Percentiles rank a stretch among this genome's conserved stretches.
phyloP scores from a whole-genome alignment of 306 rosid species.

The Canavalia ensiformis region DNA sequence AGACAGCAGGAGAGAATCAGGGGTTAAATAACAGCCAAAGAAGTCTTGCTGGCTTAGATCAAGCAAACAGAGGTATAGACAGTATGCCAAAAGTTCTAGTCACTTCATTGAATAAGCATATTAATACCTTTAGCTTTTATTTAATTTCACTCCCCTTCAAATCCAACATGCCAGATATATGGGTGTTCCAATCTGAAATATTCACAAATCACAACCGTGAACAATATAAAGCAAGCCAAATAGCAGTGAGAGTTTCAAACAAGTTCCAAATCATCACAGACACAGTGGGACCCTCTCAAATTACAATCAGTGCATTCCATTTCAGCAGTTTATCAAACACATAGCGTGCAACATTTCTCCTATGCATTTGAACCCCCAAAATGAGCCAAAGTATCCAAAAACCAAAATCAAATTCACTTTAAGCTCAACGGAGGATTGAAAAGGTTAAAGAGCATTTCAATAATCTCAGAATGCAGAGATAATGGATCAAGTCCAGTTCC shows the following conservation, averaged over 20 bases:
- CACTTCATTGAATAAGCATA: constrained; percentile 1
- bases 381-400: no score
- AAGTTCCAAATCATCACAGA: background rate
- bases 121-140: background rate
- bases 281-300: background rate
- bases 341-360: background rate
- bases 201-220: background rate
- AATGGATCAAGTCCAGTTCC: no score
- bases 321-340: constrained; percentile 18
- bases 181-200: background rate
- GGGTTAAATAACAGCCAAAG: background rate
- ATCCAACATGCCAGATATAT: background rate
- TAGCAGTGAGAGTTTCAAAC: constrained; percentile 1
- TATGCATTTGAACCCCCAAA: no score
- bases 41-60: background rate
- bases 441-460: no score
- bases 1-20: background rate
- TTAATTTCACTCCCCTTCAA: background rate
- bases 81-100: constrained; percentile 3
- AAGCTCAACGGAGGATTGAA: no score
- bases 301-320: background rate
- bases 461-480: no score
- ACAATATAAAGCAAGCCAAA: background rate
- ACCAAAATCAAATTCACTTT: no score
- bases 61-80: background rate